A percentile compares a stretch with the other conserved stretches of the same genome.
phyloP scores from a whole-genome alignment of 2,329 filamentous ascomycete species.

The Curvularia lunata region DNA sequence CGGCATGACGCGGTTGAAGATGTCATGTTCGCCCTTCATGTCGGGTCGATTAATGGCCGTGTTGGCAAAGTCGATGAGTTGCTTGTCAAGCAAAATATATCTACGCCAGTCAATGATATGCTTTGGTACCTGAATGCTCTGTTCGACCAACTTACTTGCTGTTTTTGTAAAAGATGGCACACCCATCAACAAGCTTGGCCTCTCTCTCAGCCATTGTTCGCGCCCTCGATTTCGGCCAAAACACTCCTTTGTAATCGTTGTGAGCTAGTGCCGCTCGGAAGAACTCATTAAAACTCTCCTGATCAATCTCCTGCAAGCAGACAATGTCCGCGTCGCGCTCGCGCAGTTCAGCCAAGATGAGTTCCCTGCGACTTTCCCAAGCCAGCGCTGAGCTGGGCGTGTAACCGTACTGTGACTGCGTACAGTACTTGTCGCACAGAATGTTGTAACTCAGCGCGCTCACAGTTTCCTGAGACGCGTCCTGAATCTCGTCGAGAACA shows the following conservation, averaged over 20 bases:
- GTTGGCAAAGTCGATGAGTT: constrained; percentile 88
- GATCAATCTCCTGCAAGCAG: constrained; percentile 91
- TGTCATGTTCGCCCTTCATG: constrained; percentile 96
- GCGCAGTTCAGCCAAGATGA: constrained; percentile 82
- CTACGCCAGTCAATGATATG: constrained; percentile 29
- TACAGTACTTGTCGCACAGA: constrained; percentile 91
- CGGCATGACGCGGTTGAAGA: constrained; percentile 98
- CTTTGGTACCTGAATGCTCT: neutral
- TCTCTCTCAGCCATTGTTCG: constrained; percentile 92
- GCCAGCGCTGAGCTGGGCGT: constrained; percentile 79
- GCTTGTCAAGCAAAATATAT: constrained; percentile 91
- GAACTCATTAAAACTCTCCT: constrained; percentile 88
- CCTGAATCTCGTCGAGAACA: constrained; percentile 67
- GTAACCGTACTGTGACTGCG: constrained; percentile 84
- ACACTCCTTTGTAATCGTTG: constrained; percentile 90
- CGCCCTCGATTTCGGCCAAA: constrained; percentile 87
- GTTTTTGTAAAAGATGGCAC: constrained; percentile 94
- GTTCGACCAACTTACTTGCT: constrained; percentile 66
- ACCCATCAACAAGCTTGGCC: constrained; percentile 89
- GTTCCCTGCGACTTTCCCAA: constrained; percentile 85
- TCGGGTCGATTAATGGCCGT: constrained; percentile 93
- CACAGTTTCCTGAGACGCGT: constrained; percentile 67
- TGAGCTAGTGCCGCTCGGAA: constrained; percentile 87
- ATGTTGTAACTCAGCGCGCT: constrained; percentile 95
- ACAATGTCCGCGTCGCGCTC: constrained; percentile 85